Evolutionary conservation across 495 filamentous ascomycete species (phyloP).

Genomic region (Neurospora pannonica): DNA sequence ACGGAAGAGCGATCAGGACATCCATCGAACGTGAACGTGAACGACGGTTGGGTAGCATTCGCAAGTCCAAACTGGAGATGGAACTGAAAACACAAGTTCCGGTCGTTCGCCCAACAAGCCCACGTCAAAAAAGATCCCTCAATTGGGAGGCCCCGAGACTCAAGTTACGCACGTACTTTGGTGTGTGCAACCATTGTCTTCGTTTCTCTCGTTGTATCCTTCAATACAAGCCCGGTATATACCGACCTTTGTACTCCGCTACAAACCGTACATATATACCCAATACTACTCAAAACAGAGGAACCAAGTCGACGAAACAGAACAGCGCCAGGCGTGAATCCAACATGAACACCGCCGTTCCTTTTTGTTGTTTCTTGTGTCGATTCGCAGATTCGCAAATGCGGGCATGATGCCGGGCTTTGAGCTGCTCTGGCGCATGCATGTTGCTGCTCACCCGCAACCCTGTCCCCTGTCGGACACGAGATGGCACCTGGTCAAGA

Average conservation of each 20-base stretch:
- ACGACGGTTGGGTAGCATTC: neutral
- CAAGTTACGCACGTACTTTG: neutral
- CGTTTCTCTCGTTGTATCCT: neutral
- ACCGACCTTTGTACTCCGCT: neutral
- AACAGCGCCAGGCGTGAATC: neutral
- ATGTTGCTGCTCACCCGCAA: slow-evolving; percentile 33
- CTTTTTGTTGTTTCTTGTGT: neutral
- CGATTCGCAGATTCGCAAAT: neutral
- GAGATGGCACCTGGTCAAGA: slow-evolving; percentile 13
- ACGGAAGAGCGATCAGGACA: neutral
- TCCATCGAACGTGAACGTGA: neutral
- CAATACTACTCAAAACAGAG: neutral
- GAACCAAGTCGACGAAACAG: neutral
- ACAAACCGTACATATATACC: neutral
- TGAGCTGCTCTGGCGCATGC: slow-evolving; percentile 3
- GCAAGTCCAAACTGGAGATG: neutral
- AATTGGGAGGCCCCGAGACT: neutral
- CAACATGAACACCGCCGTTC: neutral
- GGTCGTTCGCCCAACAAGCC: neutral
- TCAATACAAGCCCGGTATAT: neutral
- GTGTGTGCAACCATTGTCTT: neutral
- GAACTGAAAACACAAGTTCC: neutral
- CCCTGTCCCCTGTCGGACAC: slow-evolving; percentile 29
- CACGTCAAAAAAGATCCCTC: neutral
- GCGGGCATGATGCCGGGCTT: neutral